phyloP scores from a whole-genome alignment of 129 eudicot genomes.

The Lactuca saligna region DNA sequence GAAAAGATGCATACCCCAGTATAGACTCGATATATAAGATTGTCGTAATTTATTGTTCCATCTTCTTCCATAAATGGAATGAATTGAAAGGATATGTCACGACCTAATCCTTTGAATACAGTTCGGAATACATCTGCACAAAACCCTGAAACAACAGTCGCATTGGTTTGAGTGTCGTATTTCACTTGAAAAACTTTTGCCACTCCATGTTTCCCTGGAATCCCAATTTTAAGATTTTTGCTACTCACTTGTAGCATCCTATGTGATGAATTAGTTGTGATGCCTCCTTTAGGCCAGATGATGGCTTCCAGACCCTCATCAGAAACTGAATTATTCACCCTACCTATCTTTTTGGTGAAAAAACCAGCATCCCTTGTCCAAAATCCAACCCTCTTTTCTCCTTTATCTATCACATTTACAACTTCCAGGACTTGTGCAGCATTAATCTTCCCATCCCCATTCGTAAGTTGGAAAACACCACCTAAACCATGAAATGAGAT shows the following conservation, averaged over 20 bases:
- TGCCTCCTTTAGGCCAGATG: constrained; percentile 47
- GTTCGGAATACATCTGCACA: constrained; percentile 43
- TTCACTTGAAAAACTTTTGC: constrained; percentile 17
- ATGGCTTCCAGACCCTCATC: constrained; percentile 20
- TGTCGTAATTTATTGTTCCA: background rate
- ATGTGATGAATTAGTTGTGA: background rate
- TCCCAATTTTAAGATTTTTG: constrained; percentile 36
- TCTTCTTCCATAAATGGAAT: background rate
- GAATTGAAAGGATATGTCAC: background rate
- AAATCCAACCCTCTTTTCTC: constrained; percentile 43
- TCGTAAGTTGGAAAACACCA: no score
- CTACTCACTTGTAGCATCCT: constrained; percentile 21
- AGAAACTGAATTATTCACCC: background rate
- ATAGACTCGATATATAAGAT: background rate
- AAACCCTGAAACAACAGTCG: constrained; percentile 4
- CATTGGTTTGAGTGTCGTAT: constrained; percentile 14
- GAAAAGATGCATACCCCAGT: background rate
- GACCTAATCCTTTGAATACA: constrained; percentile 4
- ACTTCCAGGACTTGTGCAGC: constrained; percentile 20
- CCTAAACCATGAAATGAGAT: background rate
- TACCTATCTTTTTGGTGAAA: constrained; percentile 18
- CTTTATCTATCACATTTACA: constrained; percentile 33
- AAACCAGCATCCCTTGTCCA: constrained; percentile 43
- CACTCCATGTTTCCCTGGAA: constrained; percentile 13
- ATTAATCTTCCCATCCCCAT: constrained; percentile 10